Conservation (phyloP, 225 moss, liverwort and hornwort genomes). For the Physcomitrellopsis africana region DNA sequence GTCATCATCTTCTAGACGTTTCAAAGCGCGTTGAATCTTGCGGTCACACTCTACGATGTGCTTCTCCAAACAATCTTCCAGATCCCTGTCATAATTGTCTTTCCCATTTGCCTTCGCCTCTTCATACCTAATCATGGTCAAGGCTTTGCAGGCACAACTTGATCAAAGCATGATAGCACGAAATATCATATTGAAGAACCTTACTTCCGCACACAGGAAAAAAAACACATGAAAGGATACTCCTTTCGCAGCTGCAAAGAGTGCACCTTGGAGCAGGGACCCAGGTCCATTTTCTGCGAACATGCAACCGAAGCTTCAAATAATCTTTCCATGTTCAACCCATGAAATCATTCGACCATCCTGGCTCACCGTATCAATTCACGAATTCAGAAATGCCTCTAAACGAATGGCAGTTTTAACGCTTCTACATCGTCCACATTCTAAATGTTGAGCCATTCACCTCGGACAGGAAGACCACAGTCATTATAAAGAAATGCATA, state of each 20-base stretch:
- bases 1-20: slow-evolving; percentile 97
- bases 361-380: not conserved
- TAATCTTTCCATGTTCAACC: not conserved
- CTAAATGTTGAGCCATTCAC: no score
- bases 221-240: slow-evolving; percentile 57
- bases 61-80: slow-evolving; percentile 97
- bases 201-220: not conserved
- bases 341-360: not conserved
- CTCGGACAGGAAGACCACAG: no score
- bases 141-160: slow-evolving; percentile 18
- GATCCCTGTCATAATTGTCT: slow-evolving; percentile 90
- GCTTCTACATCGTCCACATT: no score
- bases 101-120: slow-evolving; percentile 83
- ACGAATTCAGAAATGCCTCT: not conserved
- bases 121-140: slow-evolving; percentile 63
- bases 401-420: not conserved
- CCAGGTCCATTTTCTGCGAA: slow-evolving; percentile 95
- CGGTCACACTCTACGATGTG: slow-evolving; percentile 96
- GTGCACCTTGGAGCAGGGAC: slow-evolving; percentile 93
- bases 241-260: slow-evolving; percentile 91
- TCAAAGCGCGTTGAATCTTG: slow-evolving; percentile 92
- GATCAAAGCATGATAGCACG: not conserved
- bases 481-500: not conserved
- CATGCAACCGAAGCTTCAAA: not conserved
- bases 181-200: not conserved